Conservation (phyloP, 345 rosid genomes). For the Salix arbutifolia region DNA sequence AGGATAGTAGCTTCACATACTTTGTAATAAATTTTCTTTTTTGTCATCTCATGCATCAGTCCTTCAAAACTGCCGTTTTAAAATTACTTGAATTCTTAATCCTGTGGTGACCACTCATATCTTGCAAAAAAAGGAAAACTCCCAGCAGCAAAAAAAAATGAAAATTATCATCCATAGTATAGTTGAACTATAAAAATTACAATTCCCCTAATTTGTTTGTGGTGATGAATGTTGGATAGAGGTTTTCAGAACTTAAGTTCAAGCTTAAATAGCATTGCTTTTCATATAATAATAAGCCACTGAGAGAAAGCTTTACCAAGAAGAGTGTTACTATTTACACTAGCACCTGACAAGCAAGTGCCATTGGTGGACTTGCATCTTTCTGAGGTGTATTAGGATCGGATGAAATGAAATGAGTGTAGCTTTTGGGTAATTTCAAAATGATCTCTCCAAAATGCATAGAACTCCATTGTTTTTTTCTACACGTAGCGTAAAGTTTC, state of each 20-base stretch:
- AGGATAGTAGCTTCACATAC: not conserved
- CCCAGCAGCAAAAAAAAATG: not conserved
- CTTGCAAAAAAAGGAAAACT: not conserved
- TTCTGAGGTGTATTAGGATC: not conserved
- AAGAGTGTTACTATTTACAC: not conserved
- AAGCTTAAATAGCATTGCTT: not conserved
- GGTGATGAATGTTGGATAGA: not conserved
- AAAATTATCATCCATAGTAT: not conserved
- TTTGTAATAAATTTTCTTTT: not conserved
- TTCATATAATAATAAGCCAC: not conserved
- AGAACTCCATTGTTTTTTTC: not conserved
- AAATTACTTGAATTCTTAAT: not conserved
- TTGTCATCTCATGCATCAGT: not conserved
- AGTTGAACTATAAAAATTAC: not conserved
- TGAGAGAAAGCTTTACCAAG: not conserved
- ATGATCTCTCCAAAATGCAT: not conserved
- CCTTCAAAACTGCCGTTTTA: not conserved
- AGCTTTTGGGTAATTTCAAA: not conserved
- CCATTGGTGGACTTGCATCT: not conserved
- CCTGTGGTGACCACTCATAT: not conserved
- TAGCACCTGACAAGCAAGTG: not conserved
- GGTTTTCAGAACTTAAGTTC: not conserved
- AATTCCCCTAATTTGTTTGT: not conserved
- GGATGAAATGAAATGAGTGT: not conserved
- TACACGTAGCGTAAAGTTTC: not conserved